These are phyloP conservation scores for Claviceps pusilla DNA, from an alignment of 2,329 filamentous ascomycete genomes.

Conservation along the genomic window DNA sequence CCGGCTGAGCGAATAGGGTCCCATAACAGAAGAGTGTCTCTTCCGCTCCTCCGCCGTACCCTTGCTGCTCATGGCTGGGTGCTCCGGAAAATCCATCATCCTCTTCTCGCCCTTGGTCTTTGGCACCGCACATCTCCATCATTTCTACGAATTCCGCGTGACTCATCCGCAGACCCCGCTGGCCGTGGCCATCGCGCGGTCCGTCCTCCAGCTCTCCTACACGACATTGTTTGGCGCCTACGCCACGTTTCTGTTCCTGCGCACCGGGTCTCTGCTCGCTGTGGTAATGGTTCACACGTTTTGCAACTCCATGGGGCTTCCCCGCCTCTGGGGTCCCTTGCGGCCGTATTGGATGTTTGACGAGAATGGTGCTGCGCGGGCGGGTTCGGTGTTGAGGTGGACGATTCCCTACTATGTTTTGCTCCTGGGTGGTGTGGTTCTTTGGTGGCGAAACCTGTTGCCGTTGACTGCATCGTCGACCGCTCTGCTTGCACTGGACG, in stretches of 20 bases:
- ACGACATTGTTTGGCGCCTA: constrained; percentile 91
- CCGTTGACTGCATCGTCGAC: constrained; percentile 44
- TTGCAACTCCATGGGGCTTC: constrained; percentile 85
- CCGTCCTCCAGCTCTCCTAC: constrained; percentile 72
- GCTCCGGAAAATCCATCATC: constrained; percentile 44
- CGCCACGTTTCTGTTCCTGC: constrained; percentile 74
- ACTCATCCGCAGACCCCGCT: constrained; percentile 58
- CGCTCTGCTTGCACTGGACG: constrained; percentile 16
- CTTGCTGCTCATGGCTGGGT: constrained; percentile 58
- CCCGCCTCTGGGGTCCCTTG: constrained; percentile 69
- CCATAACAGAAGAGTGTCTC: constrained; percentile 82
- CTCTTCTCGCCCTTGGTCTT: constrained; percentile 81
- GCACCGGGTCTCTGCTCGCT: constrained; percentile 66
- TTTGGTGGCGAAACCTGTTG: constrained; percentile 60
- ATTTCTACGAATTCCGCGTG: constrained; percentile 86
- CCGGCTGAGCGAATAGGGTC: constrained; percentile 41
- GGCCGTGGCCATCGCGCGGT: constrained; percentile 49
- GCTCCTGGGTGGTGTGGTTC: constrained; percentile 53
- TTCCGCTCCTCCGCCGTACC: constrained; percentile 81
- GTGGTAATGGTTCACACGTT: constrained; percentile 69
- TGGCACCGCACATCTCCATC: constrained; percentile 83
- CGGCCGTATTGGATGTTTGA: constrained; percentile 31
- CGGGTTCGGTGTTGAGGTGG: constrained; percentile 32
- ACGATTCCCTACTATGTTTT: constrained; percentile 67
- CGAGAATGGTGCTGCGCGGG: constrained; percentile 11